phyloP scores from a whole-genome alignment of 164 flowering plant species.

The Stephania japonica region DNA sequence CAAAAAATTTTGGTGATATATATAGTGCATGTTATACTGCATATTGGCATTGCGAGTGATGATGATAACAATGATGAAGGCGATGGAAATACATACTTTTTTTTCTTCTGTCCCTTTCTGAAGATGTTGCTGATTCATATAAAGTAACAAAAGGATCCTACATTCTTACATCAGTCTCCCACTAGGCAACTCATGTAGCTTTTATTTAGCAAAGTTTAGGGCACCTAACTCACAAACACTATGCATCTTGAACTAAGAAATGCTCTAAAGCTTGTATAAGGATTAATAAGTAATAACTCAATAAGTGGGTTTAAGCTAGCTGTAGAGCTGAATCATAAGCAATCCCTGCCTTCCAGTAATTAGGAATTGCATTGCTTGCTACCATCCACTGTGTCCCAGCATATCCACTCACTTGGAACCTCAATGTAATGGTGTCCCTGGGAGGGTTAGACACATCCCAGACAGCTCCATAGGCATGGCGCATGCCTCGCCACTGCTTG shows the following conservation, averaged over 20 bases:
- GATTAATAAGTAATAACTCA: neutral
- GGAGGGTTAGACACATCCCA: constrained; percentile 40
- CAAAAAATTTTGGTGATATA: neutral
- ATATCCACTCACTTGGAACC: constrained; percentile 45
- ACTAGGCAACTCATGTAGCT: neutral
- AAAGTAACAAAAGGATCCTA: neutral
- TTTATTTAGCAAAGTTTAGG: neutral
- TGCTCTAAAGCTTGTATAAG: neutral
- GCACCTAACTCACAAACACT: neutral
- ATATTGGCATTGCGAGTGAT: neutral
- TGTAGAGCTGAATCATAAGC: constrained; percentile 52
- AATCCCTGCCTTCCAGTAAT: constrained; percentile 65
- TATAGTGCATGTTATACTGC: neutral
- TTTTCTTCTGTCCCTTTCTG: neutral
- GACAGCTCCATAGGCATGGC: constrained; percentile 53
- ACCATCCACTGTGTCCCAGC: constrained; percentile 43
- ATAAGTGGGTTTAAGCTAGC: constrained; percentile 19
- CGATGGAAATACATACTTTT: neutral
- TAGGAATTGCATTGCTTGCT: constrained; percentile 41
- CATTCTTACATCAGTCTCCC: neutral
- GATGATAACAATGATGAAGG: neutral
- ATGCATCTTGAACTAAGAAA: neutral
- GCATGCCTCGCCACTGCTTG: constrained; percentile 62
- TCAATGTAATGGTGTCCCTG: constrained; percentile 36
- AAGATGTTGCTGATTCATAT: neutral